Evolutionary conservation across 495 filamentous ascomycete species (phyloP), one percentile per base, ranked within the genome.

Genomic region (Annulohypoxylon nitens): DNA sequence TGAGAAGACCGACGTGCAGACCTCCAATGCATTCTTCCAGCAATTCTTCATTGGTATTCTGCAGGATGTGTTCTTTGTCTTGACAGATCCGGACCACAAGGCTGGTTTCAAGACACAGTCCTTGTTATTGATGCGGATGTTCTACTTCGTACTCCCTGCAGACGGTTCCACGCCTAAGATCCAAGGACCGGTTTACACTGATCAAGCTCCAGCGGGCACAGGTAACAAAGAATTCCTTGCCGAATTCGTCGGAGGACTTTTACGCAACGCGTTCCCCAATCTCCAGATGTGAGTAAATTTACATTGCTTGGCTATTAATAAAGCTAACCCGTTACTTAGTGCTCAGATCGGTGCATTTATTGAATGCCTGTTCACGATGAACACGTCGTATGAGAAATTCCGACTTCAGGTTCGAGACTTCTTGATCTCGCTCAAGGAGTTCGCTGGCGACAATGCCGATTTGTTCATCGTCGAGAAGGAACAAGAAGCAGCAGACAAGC

Each of bases 61-160:
- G 20, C 96, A 98, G 82, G 96, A 99, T 78, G 93, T 98, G 16
- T 97, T 99, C 87, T 99, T 98, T 78, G 96, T 99, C 18, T 86
- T 99, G 60, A 97, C 95, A 2, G 96, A 99, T 80, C 93, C 92
- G 69, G 97, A 99, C 75, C 96, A 99, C 84, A 99, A 98, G 86
- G 95, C 96, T 69, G 96, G 96, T 0, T 99, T 98, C 86, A 99
- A 98, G 83, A 93, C 93, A 9, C 96, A 99, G 81, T 94, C 95
- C 1, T 88, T 95, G 87, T 86, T 99, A 45, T 84, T 99, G 55
- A 93, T 95, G 53, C 91, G 94, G 73, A 95, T 99, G 92, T 98
- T 99, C 83, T 95, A 93, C 83, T 94, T 98, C 54, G 88, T 97
- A 12, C 87, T 91, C 60, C 87, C 87, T 2, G 83, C 86, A 14